Evolutionary conservation across 2,329 filamentous ascomycete species (phyloP).

Genomic region (Calonectria crousiana): DNA sequence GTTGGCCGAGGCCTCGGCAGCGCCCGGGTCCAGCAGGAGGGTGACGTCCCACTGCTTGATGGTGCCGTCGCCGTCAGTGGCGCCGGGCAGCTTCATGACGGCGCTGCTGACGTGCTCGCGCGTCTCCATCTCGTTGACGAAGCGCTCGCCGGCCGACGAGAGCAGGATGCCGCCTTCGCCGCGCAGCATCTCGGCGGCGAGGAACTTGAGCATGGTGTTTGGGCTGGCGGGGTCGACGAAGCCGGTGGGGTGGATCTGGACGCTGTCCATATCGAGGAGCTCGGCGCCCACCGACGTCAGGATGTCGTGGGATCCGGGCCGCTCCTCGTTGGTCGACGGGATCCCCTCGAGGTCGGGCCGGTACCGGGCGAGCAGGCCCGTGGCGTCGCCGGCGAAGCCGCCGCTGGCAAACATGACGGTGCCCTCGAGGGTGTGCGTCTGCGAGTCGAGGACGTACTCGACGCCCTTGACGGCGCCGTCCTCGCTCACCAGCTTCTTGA

Average conservation of each 20-base stretch:
- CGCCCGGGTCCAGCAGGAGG: conserved; percentile 70
- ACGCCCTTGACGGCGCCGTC: conserved; percentile 62
- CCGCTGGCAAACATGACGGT: conserved; percentile 72
- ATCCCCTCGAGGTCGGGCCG: conserved; percentile 70
- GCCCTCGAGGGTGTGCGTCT: conserved; percentile 51
- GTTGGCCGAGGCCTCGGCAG: conserved; percentile 62
- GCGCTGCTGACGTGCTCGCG: conserved; percentile 67
- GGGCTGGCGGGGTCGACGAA: conserved; percentile 68
- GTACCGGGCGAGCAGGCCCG: conserved; percentile 67
- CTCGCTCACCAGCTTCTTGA: conserved; percentile 61
- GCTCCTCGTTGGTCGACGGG: conserved; percentile 73
- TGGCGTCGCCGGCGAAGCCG: conserved; percentile 72
- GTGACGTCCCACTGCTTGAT: conserved; percentile 69
- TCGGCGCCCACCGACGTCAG: conserved; percentile 55
- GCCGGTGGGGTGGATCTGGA: conserved; percentile 75
- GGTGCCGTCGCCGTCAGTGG: conserved; percentile 42
- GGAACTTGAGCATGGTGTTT: conserved; percentile 66
- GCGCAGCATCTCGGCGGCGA: conserved; percentile 72
- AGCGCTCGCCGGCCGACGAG: conserved; percentile 59
- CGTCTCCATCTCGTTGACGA: conserved; percentile 74
- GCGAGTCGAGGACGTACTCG: conserved; percentile 56
- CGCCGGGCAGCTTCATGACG: conserved; percentile 57
- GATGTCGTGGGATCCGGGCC: conserved; percentile 64
- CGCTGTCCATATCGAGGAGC: conserved; percentile 65
- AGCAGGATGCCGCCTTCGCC: conserved; percentile 73